Conservation (phyloP, 179 eudicot species). For the Corrigiola litoralis region DNA sequence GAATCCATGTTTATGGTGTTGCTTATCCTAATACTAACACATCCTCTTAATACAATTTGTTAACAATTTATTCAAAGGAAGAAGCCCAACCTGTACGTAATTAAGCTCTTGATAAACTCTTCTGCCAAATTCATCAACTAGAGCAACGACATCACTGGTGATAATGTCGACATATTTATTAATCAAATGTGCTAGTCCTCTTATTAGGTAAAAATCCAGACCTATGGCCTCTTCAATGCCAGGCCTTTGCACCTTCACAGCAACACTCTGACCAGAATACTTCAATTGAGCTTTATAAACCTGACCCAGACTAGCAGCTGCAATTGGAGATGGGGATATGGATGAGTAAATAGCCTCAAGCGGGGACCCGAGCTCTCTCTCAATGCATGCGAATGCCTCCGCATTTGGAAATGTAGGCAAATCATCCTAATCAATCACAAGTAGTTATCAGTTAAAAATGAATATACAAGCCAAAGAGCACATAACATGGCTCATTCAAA, state of each 20-base stretch:
- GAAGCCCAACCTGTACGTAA: conserved; percentile 79
- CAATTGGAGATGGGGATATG: conserved; percentile 87
- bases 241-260: conserved; percentile 99
- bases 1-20: background rate
- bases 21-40: background rate
- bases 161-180: conserved; percentile 82
- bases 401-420: conserved; percentile 95
- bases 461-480: no score
- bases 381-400: conserved; percentile 91
- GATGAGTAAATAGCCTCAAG: conserved; percentile 80
- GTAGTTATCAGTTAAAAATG: background rate
- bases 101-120: conserved; percentile 99
- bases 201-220: conserved; percentile 85
- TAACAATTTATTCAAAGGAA: background rate
- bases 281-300: conserved; percentile 93
- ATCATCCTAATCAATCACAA: conserved; percentile 68
- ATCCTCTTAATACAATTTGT: background rate
- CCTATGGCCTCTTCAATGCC: conserved; percentile 98
- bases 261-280: conserved; percentile 86
- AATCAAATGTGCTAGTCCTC: conserved; percentile 81
- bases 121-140: conserved; percentile 94
- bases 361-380: conserved; percentile 73
- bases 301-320: conserved; percentile 99
- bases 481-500: no score
- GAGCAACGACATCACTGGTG: conserved; percentile 92